Evolutionary conservation across 768 basidiomycete species (phyloP).

Genomic region (Suillus lakei): DNA sequence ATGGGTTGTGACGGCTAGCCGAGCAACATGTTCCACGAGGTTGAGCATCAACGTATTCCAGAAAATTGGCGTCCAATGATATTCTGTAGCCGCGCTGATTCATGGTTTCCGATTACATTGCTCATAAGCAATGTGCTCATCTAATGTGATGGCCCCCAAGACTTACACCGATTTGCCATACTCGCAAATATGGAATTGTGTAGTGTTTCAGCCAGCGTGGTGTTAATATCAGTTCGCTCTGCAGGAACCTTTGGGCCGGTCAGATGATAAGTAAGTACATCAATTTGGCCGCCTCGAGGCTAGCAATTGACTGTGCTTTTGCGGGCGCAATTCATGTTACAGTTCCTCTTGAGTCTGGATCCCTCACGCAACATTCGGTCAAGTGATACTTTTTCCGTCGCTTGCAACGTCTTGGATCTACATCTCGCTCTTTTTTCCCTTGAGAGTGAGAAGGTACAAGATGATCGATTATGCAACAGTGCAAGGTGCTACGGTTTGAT

Average conservation of each 20-base stretch:
- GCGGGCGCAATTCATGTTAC: constrained; percentile 35
- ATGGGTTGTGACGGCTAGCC: background rate
- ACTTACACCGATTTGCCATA: too few relatives aligned
- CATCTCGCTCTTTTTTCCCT: constrained; percentile 39
- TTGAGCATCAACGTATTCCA: background rate
- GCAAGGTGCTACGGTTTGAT: constrained; percentile 20
- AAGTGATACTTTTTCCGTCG: constrained; percentile 36
- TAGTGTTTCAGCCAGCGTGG: too few relatives aligned
- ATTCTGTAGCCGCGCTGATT: background rate
- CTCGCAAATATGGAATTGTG: too few relatives aligned
- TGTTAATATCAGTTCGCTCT: too few relatives aligned
- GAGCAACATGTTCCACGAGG: background rate
- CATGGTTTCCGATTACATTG: background rate
- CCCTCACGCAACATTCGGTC: constrained; percentile 39
- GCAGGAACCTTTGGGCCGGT: too few relatives aligned
- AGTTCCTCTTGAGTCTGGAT: constrained; percentile 40
- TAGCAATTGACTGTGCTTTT: constrained; percentile 30
- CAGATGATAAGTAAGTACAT: too few relatives aligned
- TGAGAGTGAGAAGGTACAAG: constrained; percentile 37
- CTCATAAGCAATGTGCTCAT: background rate
- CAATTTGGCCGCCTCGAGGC: background rate
- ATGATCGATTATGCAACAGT: constrained; percentile 20
- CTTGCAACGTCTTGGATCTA: constrained; percentile 40
- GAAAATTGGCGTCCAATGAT: background rate
- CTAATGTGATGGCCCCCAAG: background rate